These are phyloP conservation scores for Rosa chinensis DNA, from an alignment of 306 rosid genomes.

Conservation along the genomic window DNA sequence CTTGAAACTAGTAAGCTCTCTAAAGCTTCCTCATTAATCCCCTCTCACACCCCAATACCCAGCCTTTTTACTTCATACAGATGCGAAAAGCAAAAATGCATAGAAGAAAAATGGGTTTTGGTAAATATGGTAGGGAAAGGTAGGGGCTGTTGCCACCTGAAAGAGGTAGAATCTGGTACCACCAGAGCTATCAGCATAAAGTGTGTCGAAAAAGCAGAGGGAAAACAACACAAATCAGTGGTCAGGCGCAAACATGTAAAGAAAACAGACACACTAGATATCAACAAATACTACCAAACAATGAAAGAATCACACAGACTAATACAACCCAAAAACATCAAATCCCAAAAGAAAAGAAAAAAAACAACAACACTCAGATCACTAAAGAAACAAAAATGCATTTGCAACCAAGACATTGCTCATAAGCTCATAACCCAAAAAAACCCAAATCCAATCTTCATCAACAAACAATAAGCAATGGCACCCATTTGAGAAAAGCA, in stretches of 20 bases:
- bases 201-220: neutral
- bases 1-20: neutral
- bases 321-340: conserved; percentile 16
- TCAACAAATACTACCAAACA: neutral
- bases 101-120: neutral
- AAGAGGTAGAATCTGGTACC: neutral
- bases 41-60: neutral
- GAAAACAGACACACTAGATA: neutral
- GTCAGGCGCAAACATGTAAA: neutral
- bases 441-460: conserved; percentile 10
- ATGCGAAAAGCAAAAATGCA: neutral
- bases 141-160: conserved; percentile 6
- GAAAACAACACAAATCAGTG: neutral
- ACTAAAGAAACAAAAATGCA: conserved; percentile 11
- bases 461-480: neutral
- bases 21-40: neutral
- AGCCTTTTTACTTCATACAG: neutral
- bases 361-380: conserved; percentile 24
- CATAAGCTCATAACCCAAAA: too few relatives aligned
- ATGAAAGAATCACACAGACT: neutral
- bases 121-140: neutral
- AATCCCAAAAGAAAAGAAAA: conserved; percentile 9
- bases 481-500: conserved; percentile 1
- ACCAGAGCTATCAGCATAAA: neutral
- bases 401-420: neutral